A percentile compares a stretch with the other conserved stretches of the same genome.
Conservation (phyloP, 2,329 filamentous ascomycete genomes). For the Monilinia fructicola region DNA sequence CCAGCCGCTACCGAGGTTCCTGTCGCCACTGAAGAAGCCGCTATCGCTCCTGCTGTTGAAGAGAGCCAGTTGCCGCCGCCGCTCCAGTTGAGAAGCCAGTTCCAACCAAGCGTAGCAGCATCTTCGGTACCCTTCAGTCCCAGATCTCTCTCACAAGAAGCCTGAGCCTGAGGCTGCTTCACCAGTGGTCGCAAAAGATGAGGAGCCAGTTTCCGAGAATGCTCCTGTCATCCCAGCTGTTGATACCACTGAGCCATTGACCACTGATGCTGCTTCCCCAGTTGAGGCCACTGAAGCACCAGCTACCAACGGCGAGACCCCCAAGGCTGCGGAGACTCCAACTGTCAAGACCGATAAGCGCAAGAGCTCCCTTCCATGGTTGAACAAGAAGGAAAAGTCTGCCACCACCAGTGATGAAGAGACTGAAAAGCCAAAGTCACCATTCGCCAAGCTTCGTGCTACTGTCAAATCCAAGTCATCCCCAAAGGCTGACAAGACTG, state of each 20-base stretch:
- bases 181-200: conserved; percentile 39
- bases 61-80: conserved; percentile 37
- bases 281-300: conserved; percentile 39
- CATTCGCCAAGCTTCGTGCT: conserved; percentile 42
- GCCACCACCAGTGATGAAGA: conserved; percentile 46
- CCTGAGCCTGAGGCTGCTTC: conserved; percentile 37
- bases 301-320: conserved; percentile 44
- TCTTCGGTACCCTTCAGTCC: conserved; percentile 40
- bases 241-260: conserved; percentile 38
- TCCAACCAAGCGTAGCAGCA: conserved; percentile 39
- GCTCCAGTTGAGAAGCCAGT: conserved; percentile 35
- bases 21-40: conserved; percentile 12
- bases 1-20: conserved; percentile 26
- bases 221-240: conserved; percentile 42
- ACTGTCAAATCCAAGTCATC: conserved; percentile 41
- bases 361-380: conserved; percentile 58
- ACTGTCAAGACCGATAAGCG: conserved; percentile 55
- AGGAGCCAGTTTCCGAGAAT: conserved; percentile 39
- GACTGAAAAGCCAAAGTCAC: conserved; percentile 42
- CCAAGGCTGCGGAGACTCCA: conserved; percentile 42
- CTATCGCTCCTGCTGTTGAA: conserved; percentile 45
- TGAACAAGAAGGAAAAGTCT: conserved; percentile 61
- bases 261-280: conserved; percentile 36
- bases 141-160: conserved; percentile 37
- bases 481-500: conserved; percentile 49